These are phyloP conservation scores for Argentina anserina DNA, from an alignment of 306 rosid species.

Conservation along the genomic window DNA sequence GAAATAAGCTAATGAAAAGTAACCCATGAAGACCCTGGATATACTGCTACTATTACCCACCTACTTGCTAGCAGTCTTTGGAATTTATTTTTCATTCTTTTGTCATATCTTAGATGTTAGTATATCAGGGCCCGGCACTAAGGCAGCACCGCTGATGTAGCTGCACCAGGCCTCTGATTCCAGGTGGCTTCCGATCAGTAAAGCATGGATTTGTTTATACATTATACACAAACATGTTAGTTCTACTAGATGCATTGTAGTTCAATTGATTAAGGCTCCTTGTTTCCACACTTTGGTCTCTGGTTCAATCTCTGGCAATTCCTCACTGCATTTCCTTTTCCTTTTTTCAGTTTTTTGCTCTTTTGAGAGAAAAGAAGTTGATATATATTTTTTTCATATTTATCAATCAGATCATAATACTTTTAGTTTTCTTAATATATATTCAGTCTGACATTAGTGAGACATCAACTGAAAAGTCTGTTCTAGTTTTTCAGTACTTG, in stretches of 20 bases:
- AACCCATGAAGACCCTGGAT: neutral
- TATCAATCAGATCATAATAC: no score
- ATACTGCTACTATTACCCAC: neutral
- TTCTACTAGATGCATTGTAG: neutral
- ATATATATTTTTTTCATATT: no score
- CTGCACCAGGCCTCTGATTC: neutral
- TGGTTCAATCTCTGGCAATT: neutral
- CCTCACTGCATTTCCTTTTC: neutral
- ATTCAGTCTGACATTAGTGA: no score
- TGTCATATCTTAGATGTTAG: neutral
- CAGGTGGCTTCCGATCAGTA: neutral
- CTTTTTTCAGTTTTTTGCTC: no score
- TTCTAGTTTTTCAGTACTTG: no score
- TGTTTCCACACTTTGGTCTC: neutral
- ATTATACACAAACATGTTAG: neutral
- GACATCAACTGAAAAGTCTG: no score
- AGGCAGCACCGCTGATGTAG: neutral
- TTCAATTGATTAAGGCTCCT: neutral
- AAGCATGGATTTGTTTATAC: no score
- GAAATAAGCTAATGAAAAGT: neutral
- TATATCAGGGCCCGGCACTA: neutral
- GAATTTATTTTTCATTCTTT: no score
- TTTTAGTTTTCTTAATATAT: no score
- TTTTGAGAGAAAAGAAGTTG: no score
- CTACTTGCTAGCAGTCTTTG: no score